Percentiles rank a stretch among this genome's conserved stretches.
Evolutionary conservation across 106 monocot genomes (phyloP).

Genomic region (Allium fistulosum): DNA sequence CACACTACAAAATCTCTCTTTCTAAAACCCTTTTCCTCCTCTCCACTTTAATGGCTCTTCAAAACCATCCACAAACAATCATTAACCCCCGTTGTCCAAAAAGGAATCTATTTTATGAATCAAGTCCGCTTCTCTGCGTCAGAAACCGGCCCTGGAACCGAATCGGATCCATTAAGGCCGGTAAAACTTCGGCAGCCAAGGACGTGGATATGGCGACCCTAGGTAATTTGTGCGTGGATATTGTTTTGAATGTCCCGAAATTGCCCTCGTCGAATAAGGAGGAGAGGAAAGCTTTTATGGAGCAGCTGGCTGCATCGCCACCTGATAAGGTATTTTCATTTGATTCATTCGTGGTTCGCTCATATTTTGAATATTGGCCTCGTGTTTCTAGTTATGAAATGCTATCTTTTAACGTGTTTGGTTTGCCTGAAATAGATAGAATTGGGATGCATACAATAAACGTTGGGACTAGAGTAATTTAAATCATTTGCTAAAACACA

Average conservation of each 20-base stretch:
- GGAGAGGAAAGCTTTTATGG: slow-evolving; percentile 65
- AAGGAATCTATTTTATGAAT: no score
- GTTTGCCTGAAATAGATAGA: no score
- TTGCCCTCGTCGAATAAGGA: slow-evolving; percentile 44
- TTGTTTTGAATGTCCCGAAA: slow-evolving; percentile 69
- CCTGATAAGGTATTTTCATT: slow-evolving; percentile 65
- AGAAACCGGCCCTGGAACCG: background rate
- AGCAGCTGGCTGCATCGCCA: slow-evolving; percentile 59
- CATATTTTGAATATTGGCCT: no score
- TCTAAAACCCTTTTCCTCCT: background rate
- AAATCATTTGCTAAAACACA: no score
- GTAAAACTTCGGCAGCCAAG: slow-evolving; percentile 7
- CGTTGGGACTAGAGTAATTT: no score
- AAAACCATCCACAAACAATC: background rate
- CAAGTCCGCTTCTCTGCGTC: background rate
- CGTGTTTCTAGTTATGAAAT: no score
- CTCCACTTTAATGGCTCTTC: background rate
- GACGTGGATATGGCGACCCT: slow-evolving; percentile 66
- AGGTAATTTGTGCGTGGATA: slow-evolving; percentile 86
- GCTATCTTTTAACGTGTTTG: no score
- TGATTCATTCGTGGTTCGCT: no score
- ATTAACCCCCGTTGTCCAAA: background rate
- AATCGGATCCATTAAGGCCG: background rate
- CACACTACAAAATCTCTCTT: background rate
- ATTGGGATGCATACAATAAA: no score